Conservation (phyloP, 2,329 filamentous ascomycete species). For the Endothia cerciana region DNA sequence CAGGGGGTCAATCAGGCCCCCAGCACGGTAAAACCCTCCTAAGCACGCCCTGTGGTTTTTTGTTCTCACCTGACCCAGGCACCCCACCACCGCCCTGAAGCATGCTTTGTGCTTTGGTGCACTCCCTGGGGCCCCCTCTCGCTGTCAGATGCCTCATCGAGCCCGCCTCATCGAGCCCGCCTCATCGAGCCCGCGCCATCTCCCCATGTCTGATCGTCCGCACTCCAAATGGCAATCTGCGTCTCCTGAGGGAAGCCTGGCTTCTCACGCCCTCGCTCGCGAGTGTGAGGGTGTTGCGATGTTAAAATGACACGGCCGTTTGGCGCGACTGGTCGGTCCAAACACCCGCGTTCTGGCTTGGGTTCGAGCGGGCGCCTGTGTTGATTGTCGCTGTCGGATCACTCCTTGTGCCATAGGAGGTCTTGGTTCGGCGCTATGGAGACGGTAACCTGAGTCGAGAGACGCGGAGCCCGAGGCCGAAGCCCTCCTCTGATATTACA, state of each 20-base stretch:
- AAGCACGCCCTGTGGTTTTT: not conserved
- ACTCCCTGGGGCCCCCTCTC: not conserved
- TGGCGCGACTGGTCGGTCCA: not conserved
- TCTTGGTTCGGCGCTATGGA: not conserved
- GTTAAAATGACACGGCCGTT: not conserved
- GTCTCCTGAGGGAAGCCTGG: not conserved
- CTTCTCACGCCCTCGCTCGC: not conserved
- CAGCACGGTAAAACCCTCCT: not conserved
- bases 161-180: not conserved
- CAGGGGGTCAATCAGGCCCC: not conserved
- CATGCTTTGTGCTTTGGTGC: not conserved
- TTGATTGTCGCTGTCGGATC: not conserved
- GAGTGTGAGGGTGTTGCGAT: not conserved
- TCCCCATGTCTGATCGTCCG: not conserved
- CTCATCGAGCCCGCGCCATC: not conserved
- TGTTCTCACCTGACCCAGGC: not conserved
- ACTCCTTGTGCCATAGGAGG: not conserved
- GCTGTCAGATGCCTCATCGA: not conserved
- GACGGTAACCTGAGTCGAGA: not conserved
- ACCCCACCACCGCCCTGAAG: too few relatives aligned
- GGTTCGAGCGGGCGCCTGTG: too few relatives aligned
- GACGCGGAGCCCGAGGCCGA: too few relatives aligned
- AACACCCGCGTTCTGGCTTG: not conserved
- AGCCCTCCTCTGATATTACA: too few relatives aligned
- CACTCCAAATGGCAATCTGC: not conserved